Evolutionary conservation across 306 rosid genomes (phyloP), one percentile per base, ranked within the genome.

Genomic region (Lotus japonicus): DNA sequence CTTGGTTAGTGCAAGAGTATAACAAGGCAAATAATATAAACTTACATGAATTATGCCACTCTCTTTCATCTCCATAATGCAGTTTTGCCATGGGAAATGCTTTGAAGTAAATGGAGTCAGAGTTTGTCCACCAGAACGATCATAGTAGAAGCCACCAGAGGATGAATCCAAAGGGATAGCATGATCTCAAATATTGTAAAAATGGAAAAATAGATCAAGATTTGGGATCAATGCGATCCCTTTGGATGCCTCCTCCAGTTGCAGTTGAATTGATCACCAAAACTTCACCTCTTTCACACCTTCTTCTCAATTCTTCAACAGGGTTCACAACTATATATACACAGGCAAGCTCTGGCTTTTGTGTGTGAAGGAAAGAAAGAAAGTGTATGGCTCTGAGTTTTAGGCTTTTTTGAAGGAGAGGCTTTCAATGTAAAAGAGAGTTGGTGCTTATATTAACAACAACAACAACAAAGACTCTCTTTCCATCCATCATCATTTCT

Each of bases 211-310:
- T 33, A 63, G 10, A 7, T 8, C 35, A 39, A 69, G 58, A 65
- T 78, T 82, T 66, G 12, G 75, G 86, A 82, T 82, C 86, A 82
- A 82, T 82, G 86, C 86, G 86, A 82, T 82, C 86, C 86, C 86
- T 82, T 82, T 82, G 86, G 86, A 82, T 82, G 86, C 72, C 80
- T 82, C 83, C 86, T 82, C 83, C 50, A 78, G 83, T 82, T 69
- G 83, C 85, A 77, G 70, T 77, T 38, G 15, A 51, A 70, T n/a
- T n/a, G n/a, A 7, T 58, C 41, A 57, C 23, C 58, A 16, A 35
- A 71, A 51, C 65, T 15, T 50, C 15, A 21, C 23, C 23, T 1
- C 4, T 26, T 26, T 21, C 8, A 4, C 46, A 12, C 26, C 26
- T 21, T 14, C 64, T 45, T 70, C 57, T 59, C 8, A 46, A 33